These are phyloP conservation scores for Colletotrichum sp. DNA, from an alignment of 2,329 filamentous ascomycete genomes.

Conservation along the genomic window DNA sequence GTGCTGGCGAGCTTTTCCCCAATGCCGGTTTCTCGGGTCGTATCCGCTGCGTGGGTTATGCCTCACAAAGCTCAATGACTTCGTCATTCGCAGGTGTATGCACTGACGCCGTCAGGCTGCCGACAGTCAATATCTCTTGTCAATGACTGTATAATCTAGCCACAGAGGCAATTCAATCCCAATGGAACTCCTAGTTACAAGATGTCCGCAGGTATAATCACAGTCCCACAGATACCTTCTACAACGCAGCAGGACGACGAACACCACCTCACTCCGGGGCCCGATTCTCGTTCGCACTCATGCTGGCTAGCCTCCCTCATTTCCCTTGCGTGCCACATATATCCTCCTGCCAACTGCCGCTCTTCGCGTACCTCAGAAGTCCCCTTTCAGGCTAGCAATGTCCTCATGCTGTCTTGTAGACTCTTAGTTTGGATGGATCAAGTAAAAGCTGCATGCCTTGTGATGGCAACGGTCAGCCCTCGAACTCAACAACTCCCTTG, in stretches of 20 bases:
- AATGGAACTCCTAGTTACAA: conserved; percentile 4
- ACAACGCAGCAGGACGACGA: background rate
- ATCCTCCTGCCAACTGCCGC: background rate
- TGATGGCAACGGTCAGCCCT: conserved; percentile 31
- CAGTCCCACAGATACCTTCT: conserved; percentile 7
- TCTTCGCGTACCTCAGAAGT: background rate
- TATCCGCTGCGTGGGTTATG: background rate
- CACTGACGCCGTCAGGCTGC: background rate
- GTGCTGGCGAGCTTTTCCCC: background rate
- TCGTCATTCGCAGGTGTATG: background rate
- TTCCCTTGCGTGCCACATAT: background rate
- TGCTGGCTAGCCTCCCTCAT: background rate
- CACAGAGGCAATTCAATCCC: conserved; percentile 2
- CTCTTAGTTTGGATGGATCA: background rate
- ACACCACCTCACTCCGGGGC: background rate
- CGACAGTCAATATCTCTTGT: background rate
- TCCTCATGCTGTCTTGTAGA: background rate
- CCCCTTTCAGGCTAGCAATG: background rate
- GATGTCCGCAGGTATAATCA: conserved; percentile 11
- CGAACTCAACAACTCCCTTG: conserved; percentile 47
- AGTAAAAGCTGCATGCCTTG: background rate
- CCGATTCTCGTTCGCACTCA: background rate
- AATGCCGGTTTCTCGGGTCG: background rate
- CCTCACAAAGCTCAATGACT: background rate
- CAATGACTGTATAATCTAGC: conserved; percentile 10